These are phyloP conservation scores for Globisporangium nodosum DNA, from an alignment of 352 stramenopile species.

Conservation along the genomic window DNA sequence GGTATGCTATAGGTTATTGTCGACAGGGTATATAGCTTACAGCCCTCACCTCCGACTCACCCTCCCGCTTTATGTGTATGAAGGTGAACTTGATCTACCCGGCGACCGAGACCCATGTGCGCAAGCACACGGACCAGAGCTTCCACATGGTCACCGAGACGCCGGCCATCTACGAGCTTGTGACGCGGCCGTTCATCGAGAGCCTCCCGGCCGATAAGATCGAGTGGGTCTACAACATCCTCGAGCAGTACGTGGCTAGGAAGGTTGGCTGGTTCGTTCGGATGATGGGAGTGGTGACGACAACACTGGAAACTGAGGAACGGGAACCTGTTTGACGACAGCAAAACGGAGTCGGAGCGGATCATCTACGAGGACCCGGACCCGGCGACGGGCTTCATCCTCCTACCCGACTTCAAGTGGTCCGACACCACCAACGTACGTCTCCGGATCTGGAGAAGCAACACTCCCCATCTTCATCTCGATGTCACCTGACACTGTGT, in stretches of 20 bases:
- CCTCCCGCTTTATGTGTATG: neutral
- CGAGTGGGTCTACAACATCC: conserved; percentile 88
- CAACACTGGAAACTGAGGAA: neutral
- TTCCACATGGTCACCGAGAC: conserved; percentile 86
- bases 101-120: conserved; percentile 70
- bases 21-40: too few relatives aligned
- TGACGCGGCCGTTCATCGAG: conserved; percentile 74
- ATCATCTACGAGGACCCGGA: conserved; percentile 78
- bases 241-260: conserved; percentile 61
- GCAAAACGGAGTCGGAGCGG: conserved; percentile 74
- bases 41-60: neutral
- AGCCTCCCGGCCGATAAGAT: conserved; percentile 70
- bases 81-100: conserved; percentile 82
- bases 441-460: too few relatives aligned
- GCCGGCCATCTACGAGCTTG: conserved; percentile 60
- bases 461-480: neutral
- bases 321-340: conserved; percentile 11
- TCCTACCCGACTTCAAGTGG: conserved; percentile 86
- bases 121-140: conserved; percentile 78
- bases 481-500: neutral
- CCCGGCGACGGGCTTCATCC: conserved; percentile 57
- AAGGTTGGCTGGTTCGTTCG: neutral
- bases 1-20: conserved; percentile 15
- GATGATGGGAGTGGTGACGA: neutral
- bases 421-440: conserved; percentile 57